These are phyloP conservation scores for Ustilago shanxiensis DNA, from an alignment of 1,284 basidiomycete species.

Conservation along the genomic window DNA sequence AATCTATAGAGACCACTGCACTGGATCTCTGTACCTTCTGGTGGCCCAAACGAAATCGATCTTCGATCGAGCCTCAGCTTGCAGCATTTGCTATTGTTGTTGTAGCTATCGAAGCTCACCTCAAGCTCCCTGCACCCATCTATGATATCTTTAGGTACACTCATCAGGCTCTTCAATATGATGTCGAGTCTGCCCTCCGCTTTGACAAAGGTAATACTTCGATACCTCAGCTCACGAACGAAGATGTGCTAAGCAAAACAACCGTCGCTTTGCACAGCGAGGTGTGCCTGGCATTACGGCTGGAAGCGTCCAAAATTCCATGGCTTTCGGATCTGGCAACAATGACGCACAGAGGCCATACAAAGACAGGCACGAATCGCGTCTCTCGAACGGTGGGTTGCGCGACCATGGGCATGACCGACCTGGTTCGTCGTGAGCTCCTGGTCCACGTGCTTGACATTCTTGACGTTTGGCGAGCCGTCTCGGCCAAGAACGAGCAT, in stretches of 20 bases:
- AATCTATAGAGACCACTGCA: conserved; percentile 33
- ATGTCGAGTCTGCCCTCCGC: neutral
- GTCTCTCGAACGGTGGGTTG: neutral
- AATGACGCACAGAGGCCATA: conserved; percentile 2
- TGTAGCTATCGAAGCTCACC: conserved; percentile 36
- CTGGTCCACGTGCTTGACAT: conserved; percentile 29
- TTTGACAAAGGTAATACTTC: neutral
- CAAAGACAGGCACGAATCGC: neutral
- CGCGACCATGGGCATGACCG: neutral
- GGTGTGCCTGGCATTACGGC: conserved; percentile 14
- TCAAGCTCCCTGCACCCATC: conserved; percentile 20
- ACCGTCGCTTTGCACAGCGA: conserved; percentile 19
- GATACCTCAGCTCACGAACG: neutral
- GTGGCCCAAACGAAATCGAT: conserved; percentile 27
- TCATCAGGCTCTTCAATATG: conserved; percentile 19
- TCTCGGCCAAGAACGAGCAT: neutral
- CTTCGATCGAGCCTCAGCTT: neutral
- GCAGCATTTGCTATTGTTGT: conserved; percentile 36
- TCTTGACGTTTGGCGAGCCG: conserved; percentile 21
- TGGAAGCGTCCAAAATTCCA: conserved; percentile 26
- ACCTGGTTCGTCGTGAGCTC: conserved; percentile 26
- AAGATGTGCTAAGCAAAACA: conserved; percentile 10
- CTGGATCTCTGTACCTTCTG: conserved; percentile 41
- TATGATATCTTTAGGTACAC: conserved; percentile 27
- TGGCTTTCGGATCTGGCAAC: conserved; percentile 20